Conservation (phyloP, 2,329 filamentous ascomycete genomes). For the Xylariaceae sp. region DNA sequence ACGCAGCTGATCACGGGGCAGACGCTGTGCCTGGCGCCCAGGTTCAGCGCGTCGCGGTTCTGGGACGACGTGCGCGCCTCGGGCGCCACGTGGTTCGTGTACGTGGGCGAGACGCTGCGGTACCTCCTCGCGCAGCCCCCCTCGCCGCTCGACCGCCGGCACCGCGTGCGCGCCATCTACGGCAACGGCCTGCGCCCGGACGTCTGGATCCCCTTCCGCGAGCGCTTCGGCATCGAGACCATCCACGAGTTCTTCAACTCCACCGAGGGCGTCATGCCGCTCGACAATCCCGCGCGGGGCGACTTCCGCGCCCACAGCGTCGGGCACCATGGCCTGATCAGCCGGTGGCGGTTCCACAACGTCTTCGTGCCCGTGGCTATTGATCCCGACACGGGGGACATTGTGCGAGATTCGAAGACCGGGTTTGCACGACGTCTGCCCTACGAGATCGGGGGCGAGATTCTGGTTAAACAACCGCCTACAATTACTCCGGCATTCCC, state of each 20-base stretch:
- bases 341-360: conserved; percentile 58
- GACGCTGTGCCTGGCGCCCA: conserved; percentile 67
- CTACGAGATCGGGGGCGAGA: conserved; percentile 76
- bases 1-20: conserved; percentile 57
- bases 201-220: conserved; percentile 69
- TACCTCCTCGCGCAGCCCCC: conserved; percentile 74
- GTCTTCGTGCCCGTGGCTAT: conserved; percentile 70
- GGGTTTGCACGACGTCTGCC: conserved; percentile 68
- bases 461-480: conserved; percentile 64
- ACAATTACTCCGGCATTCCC: conserved; percentile 64
- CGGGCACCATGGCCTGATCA: conserved; percentile 72
- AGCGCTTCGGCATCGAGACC: conserved; percentile 66
- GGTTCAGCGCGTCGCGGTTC: conserved; percentile 73
- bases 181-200: conserved; percentile 73
- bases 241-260: conserved; percentile 80
- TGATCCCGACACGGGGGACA: conserved; percentile 70
- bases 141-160: conserved; percentile 63
- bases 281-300: conserved; percentile 65
- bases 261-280: conserved; percentile 71
- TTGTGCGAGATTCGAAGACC: conserved; percentile 68
- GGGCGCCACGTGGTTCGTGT: conserved; percentile 72
- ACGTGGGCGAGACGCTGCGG: conserved; percentile 78
- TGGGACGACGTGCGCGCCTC: conserved; percentile 75
- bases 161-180: conserved; percentile 64
- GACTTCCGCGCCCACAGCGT: conserved; percentile 69